These are phyloP conservation scores for Ajuga reptans DNA, from an alignment of 305 asterid genomes.

Conservation along the genomic window DNA sequence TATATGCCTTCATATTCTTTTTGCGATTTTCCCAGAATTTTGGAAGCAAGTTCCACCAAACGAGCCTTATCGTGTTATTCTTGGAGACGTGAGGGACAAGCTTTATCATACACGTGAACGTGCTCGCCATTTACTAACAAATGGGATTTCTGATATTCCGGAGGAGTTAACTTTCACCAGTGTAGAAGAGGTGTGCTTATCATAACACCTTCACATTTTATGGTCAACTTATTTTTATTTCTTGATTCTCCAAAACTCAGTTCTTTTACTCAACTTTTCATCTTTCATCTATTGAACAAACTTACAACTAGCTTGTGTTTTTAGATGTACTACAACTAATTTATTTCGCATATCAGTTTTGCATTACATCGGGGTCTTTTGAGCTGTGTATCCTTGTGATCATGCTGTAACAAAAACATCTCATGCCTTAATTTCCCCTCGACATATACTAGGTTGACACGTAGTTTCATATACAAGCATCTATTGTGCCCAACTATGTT, in stretches of 20 bases:
- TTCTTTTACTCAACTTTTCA: neutral
- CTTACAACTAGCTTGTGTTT: neutral
- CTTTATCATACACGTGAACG: conserved; percentile 78
- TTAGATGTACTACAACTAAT: neutral
- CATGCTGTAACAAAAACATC: too few species aligned
- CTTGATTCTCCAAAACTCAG: neutral
- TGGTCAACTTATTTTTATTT: neutral
- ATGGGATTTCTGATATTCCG: conserved; percentile 47
- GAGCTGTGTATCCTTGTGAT: too few species aligned
- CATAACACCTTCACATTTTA: neutral
- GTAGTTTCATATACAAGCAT: too few species aligned
- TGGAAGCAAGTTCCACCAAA: conserved; percentile 89
- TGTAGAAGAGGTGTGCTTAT: conserved; percentile 45
- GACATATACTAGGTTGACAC: too few species aligned
- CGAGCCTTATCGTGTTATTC: conserved; percentile 86
- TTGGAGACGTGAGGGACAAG: conserved; percentile 87
- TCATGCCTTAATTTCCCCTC: too few species aligned
- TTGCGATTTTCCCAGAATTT: conserved; percentile 43
- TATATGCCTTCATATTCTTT: conserved; percentile 7
- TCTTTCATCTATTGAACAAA: conserved; percentile 4
- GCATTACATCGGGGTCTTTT: too few species aligned
- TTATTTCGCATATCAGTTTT: neutral
- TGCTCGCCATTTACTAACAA: conserved; percentile 57
- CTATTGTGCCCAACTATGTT: too few species aligned
- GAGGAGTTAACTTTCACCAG: conserved; percentile 48